Evolutionary conservation across 345 rosid species (phyloP).

Genomic region (Mangifera indica): DNA sequence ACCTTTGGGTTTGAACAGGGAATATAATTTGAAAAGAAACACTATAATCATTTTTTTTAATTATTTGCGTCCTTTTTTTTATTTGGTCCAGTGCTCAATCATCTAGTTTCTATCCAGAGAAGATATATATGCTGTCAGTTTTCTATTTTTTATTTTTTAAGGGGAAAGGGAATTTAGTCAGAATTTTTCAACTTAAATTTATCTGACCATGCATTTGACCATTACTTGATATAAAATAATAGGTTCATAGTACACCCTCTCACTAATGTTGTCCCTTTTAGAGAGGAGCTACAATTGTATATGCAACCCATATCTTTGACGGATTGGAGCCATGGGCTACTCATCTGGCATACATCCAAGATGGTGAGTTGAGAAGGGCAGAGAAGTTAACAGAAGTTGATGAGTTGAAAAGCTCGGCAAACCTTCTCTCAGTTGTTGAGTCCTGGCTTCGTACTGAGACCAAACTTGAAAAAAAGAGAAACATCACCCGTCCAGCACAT

Average conservation of each 20-base stretch:
- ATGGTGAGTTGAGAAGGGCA: slow-evolving; percentile 64
- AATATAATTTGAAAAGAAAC: not conserved
- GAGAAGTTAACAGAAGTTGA: slow-evolving; percentile 50
- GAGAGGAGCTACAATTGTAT: slow-evolving; percentile 90
- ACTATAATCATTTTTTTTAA: not conserved
- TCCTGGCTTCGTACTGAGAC: slow-evolving; percentile 84
- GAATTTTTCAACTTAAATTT: no score
- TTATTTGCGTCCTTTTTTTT: not conserved
- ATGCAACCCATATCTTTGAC: slow-evolving; percentile 91
- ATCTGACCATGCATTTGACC: no score
- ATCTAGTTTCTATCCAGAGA: not conserved
- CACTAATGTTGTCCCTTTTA: slow-evolving; percentile 15
- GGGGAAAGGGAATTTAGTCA: no score
- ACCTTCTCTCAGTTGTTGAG: slow-evolving; percentile 83
- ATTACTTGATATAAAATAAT: no score
- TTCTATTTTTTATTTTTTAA: no score
- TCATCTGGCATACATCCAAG: slow-evolving; percentile 81
- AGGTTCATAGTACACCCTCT: not conserved
- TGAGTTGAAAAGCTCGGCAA: slow-evolving; percentile 63
- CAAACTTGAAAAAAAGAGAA: slow-evolving; percentile 54
- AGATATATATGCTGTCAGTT: not conserved
- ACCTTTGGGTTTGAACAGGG: not conserved
- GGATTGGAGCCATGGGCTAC: slow-evolving; percentile 93
- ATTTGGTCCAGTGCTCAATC: not conserved
- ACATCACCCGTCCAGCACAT: slow-evolving; percentile 34